phyloP scores from a whole-genome alignment of 1,139 yeast genomes.

The Lodderomyces jiufengensis region DNA sequence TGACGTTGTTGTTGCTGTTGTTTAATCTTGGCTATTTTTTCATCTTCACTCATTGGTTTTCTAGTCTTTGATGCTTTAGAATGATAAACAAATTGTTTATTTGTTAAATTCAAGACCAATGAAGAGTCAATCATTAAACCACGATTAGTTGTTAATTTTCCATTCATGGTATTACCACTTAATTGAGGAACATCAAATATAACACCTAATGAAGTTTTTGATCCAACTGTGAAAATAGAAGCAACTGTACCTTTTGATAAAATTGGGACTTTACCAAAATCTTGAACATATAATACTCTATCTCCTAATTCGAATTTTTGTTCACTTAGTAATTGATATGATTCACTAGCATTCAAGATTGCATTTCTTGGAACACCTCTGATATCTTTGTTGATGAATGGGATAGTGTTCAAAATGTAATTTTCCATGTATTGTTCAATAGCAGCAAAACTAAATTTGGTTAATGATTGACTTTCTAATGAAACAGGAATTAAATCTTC shows the following conservation, averaged over 20 bases:
- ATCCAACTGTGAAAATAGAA: conserved; percentile 66
- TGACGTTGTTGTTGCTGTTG: conserved; percentile 11
- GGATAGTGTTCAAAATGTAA: conserved; percentile 40
- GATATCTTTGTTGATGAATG: conserved; percentile 52
- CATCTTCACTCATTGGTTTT: conserved; percentile 29
- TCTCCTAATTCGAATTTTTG: conserved; percentile 88
- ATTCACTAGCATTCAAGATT: conserved; percentile 69
- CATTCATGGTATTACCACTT: conserved; percentile 79
- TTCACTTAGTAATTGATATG: conserved; percentile 66
- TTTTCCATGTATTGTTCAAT: conserved; percentile 64
- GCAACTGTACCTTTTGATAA: conserved; percentile 90
- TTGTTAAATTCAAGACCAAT: conserved; percentile 71
- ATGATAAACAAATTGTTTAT: conserved; percentile 72
- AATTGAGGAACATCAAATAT: conserved; percentile 80
- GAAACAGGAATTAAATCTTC: conserved; percentile 60
- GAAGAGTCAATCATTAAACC: conserved; percentile 84
- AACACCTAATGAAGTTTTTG: conserved; percentile 59
- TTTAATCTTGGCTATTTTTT: conserved; percentile 16
- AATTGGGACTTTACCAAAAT: conserved; percentile 85
- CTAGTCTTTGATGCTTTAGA: conserved; percentile 58
- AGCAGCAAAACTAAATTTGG: conserved; percentile 59
- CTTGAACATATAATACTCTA: conserved; percentile 80
- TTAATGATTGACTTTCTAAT: conserved; percentile 75
- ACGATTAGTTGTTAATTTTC: conserved; percentile 71
- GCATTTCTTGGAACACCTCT: conserved; percentile 87